These are phyloP conservation scores for Brassica cretica DNA, from an alignment of 345 rosid genomes.

Conservation along the genomic window DNA sequence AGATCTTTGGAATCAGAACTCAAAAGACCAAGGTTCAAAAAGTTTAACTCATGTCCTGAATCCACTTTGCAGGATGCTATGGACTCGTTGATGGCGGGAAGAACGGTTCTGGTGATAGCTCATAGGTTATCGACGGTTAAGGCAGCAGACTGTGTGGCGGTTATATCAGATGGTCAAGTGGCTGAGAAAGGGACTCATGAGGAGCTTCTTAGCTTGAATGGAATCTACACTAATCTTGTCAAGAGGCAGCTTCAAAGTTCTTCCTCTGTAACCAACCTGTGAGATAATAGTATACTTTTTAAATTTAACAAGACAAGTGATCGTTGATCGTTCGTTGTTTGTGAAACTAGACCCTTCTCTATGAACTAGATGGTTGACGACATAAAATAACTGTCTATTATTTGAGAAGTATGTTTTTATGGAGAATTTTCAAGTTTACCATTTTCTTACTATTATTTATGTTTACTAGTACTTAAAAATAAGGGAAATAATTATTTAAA, in stretches of 20 bases:
- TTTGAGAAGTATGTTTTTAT: too few species aligned
- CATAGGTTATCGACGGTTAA: constrained; percentile 88
- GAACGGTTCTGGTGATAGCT: constrained; percentile 95
- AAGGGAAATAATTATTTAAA: too few species aligned
- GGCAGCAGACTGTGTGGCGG: constrained; percentile 84
- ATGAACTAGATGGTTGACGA: background rate
- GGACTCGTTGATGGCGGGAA: constrained; percentile 91
- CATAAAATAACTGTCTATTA: background rate
- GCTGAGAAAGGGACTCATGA: constrained; percentile 64
- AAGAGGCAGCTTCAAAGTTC: constrained; percentile 66
- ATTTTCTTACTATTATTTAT: too few species aligned
- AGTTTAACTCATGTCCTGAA: background rate
- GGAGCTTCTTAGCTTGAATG: constrained; percentile 48
- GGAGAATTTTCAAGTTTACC: too few species aligned
- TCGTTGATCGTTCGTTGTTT: background rate
- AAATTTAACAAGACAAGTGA: background rate
- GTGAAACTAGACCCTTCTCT: background rate
- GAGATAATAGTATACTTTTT: constrained; percentile 7
- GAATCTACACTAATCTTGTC: constrained; percentile 60
- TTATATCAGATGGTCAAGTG: constrained; percentile 79
- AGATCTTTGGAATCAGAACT: background rate
- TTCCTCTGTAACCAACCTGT: constrained; percentile 29
- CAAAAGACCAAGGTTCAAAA: background rate
- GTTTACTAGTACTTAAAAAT: too few species aligned
- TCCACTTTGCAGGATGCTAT: constrained; percentile 70